These are phyloP conservation scores for Pseudevernia furfuracea DNA, from an alignment of 495 filamentous ascomycete genomes.

Conservation along the genomic window DNA sequence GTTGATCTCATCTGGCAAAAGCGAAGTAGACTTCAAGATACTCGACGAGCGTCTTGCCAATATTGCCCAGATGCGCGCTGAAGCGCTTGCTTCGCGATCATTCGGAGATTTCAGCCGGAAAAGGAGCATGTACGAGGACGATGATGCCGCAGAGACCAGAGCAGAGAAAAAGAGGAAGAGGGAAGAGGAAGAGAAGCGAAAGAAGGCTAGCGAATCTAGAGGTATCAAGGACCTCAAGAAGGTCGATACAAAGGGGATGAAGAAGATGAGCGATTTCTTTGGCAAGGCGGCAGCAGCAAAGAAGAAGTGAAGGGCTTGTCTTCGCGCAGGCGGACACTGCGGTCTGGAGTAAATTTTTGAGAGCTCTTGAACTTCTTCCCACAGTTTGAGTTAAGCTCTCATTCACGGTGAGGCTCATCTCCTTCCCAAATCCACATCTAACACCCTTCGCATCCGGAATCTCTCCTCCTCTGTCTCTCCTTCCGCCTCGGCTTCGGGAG, in stretches of 20 bases:
- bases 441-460: constrained; percentile 45
- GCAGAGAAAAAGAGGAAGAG: constrained; percentile 58
- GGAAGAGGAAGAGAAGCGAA: constrained; percentile 70
- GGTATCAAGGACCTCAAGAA: constrained; percentile 76
- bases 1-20: constrained; percentile 39
- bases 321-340: neutral
- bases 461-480: constrained; percentile 27
- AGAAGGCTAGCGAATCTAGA: constrained; percentile 61
- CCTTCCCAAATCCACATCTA: constrained; percentile 58
- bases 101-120: constrained; percentile 70
- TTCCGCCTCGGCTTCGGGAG: constrained; percentile 13
- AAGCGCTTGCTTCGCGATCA: constrained; percentile 59
- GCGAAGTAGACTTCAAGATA: constrained; percentile 57
- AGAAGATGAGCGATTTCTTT: constrained; percentile 95
- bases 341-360: neutral
- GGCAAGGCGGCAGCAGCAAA: constrained; percentile 45
- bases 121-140: constrained; percentile 61
- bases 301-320: constrained; percentile 15
- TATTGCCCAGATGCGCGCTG: constrained; percentile 55
- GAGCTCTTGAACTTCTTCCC: neutral
- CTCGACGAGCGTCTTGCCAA: constrained; percentile 59
- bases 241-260: constrained; percentile 86
- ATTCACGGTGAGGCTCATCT: constrained; percentile 8
- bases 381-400: neutral
- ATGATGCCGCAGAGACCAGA: constrained; percentile 40